Evolutionary conservation across 176 grass and related monocot genomes (phyloP).

Genomic region (Oryza glaberrima): DNA sequence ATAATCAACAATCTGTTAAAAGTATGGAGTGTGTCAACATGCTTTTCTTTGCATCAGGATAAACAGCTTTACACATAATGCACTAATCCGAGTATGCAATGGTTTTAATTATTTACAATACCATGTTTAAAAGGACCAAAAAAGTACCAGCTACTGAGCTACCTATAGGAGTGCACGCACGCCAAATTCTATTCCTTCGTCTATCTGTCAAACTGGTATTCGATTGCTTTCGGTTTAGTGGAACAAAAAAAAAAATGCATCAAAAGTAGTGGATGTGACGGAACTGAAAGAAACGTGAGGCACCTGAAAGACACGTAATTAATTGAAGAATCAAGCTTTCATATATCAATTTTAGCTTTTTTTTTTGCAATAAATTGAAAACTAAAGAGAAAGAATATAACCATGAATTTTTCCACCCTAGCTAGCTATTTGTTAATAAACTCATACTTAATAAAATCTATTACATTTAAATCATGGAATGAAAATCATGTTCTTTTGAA

Average conservation of each 20-base stretch:
- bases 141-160: not conserved
- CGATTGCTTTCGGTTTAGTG: conserved; percentile 10
- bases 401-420: too few relatives aligned
- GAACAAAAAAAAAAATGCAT: not conserved
- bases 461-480: not conserved
- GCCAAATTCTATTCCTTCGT: not conserved
- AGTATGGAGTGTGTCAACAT: not conserved
- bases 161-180: not conserved
- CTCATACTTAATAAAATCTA: not conserved
- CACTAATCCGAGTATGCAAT: not conserved
- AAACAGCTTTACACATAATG: not conserved
- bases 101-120: not conserved
- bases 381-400: not conserved
- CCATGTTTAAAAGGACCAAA: not conserved
- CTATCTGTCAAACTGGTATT: not conserved
- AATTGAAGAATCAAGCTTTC: not conserved
- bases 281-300: not conserved
- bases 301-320: not conserved
- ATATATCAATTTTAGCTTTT: not conserved
- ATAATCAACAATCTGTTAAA: not conserved
- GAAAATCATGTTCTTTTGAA: not conserved
- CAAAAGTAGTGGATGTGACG: not conserved
- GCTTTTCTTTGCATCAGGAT: not conserved
- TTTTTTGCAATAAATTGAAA: not conserved
- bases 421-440: too few relatives aligned